These are phyloP conservation scores for Schwanniomyces pseudopolymorphus DNA, from an alignment of 805 yeast species.

Conservation along the genomic window DNA sequence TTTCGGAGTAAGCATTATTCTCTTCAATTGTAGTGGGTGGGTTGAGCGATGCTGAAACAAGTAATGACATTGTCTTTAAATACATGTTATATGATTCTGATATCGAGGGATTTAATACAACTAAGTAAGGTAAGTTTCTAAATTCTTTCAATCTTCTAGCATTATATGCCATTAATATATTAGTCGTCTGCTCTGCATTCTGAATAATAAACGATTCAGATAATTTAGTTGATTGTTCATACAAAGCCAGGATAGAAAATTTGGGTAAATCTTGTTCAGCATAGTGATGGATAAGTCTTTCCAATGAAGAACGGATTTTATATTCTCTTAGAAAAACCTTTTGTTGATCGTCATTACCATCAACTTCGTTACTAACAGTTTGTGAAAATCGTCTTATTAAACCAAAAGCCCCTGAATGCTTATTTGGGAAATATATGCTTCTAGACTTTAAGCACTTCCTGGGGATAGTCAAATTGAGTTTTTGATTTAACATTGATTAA, in stretches of 20 bases:
- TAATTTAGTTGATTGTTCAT: slow-evolving; percentile 40
- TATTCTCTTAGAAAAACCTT: slow-evolving; percentile 50
- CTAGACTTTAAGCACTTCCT: neutral
- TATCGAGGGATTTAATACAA: slow-evolving; percentile 82
- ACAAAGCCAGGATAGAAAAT: slow-evolving; percentile 51
- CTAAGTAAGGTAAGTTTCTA: slow-evolving; percentile 77
- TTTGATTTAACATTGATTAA: neutral
- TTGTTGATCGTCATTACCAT: slow-evolving; percentile 19
- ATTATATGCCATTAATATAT: slow-evolving; percentile 56
- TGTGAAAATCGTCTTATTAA: neutral
- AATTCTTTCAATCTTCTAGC: slow-evolving; percentile 72
- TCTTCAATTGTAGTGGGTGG: slow-evolving; percentile 50
- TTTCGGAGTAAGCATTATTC: slow-evolving; percentile 49
- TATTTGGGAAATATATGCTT: neutral
- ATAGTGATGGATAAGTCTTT: slow-evolving; percentile 56
- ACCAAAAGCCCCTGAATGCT: neutral
- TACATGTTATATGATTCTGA: slow-evolving; percentile 75
- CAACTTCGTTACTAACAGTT: neutral
- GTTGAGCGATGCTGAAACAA: slow-evolving; percentile 32
- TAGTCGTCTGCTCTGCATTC: slow-evolving; percentile 57
- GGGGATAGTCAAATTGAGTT: neutral
- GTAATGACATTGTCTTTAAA: slow-evolving; percentile 57
- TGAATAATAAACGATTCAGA: slow-evolving; percentile 34
- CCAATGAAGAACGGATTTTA: slow-evolving; percentile 56
- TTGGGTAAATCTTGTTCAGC: slow-evolving; percentile 53